Evolutionary conservation across 345 rosid genomes (phyloP), one percentile per base, ranked within the genome.

Genomic region (Combretum micranthum): DNA sequence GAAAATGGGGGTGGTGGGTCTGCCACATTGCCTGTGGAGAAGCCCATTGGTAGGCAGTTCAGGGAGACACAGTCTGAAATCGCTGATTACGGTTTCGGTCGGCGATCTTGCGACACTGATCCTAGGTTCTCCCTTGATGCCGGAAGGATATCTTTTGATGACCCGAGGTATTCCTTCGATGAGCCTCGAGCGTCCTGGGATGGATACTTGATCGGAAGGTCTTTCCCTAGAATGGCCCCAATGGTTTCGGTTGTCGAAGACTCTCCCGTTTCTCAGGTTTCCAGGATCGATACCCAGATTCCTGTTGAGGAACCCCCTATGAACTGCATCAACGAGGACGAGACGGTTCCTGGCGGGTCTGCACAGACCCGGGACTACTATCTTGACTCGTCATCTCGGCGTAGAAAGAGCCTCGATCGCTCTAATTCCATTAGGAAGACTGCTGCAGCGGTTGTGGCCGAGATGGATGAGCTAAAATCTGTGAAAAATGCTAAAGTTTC

Each of bases 151-250:
- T 89, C 97, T 15, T 79, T 83, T 12, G 99, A 93, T 49, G 95
- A 89, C 59, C 80, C 94, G 23, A 77, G 99, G 49, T 83, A 77
- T 78, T 86, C 97, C 1, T 83, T 93, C 47, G 99, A 89, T 23
- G 97, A 89, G 82, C 97, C 99, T 0, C 80, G 97, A n/a, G 99
- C 97, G 25, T 86, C 96, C 4, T 89, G 97, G 88, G 99, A 93
- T 26, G 97, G 99, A 0, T 79, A 87, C 66, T 51, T 89, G 76
- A 83, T 82, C 0, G 97, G 97, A 15, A 78, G 80, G 65, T 55
- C 79, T 0, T 90, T 82, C 42, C 83, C 94, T n/a, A 69, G 88
- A 59, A 82, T 87, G 96, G 86, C 89, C 0, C 78, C 96, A 0
- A 94, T 90, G 96, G 73, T 86, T 21, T 85, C 99, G 5, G 96